Evolutionary conservation across 371 early-diverging fungal species (phyloP), one percentile per base, ranked within the genome.

Genomic region (Synchytrium microbalum): DNA sequence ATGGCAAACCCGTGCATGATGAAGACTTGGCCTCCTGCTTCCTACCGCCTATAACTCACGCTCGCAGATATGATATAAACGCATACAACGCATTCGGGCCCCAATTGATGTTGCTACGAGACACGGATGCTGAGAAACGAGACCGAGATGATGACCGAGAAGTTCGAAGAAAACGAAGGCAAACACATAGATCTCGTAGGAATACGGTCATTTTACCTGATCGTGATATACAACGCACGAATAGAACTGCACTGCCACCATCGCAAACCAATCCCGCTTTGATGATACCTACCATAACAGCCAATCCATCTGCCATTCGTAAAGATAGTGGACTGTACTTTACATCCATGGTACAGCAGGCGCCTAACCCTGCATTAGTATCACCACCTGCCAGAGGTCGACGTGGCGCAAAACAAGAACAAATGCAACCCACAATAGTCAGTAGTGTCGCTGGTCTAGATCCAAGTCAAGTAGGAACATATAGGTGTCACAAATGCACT

Each of bases 101-200:
- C 73, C 83, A 23, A 75, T 88, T 14, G 75, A 80, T 33, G 83
- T 30, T 87, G 59, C 66, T 91, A 61, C 80, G 85, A 0, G 87
- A 87, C 57, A 78, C 80, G 2, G 93, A 92, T 58, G 76, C 88
- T 23, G 91, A 88, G 58, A 84, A 85, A 32, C 76, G 90, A 66
- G 91, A 90, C 53, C 83, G 86, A 69, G 91, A 91, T 65, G 74
- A 85, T 24, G 90, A 94, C 69, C 75, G 93, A 59, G 90, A 89
- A 59, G 77, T 79, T 13, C 46, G 71, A 56, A 5, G 29, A 5
- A 56, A 29, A 56, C 56, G 56, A 56, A 8, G 56, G 24, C 56
- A 56, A 56, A 24, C 56, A 26, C 14, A 51, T 51, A 8, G 56
- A 8, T 5, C 13, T 24, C 24, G 29, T 13, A 8, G 29, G 24